Evolutionary conservation across 495 filamentous ascomycete species (phyloP), one percentile per base, ranked within the genome.

Genomic region (Niebla homalea): DNA sequence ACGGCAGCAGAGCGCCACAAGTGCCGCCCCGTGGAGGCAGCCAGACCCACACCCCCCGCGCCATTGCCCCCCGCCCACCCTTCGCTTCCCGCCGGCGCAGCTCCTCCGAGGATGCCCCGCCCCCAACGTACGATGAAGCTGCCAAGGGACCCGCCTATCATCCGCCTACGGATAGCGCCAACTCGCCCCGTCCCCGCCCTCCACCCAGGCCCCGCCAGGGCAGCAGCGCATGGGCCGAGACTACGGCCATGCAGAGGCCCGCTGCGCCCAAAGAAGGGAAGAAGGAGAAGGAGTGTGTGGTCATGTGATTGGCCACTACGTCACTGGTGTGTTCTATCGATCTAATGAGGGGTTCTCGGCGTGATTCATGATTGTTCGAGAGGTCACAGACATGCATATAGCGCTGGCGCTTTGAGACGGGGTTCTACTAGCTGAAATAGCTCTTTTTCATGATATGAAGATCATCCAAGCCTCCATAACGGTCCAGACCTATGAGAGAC

Each of bases 91-190:
- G 62, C 41, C 39, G 53, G 40, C 58, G 65, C 20, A 49, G 56
- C 65, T 26, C 60, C 63, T 73, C 67, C 5, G 70, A 77, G 3
- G 76, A 81, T 43, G 78, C 74, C 1, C 80, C 84, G 3, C 87
- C 85, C 11, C 87, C 87, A 5, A 80, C 77, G 14, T 94, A 94
- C 60, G 87, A 92, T 65, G 83, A 89, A 68, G 83, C 84, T 7
- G 75, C 84, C 0, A 76, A 71, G 26, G 71, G 73, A 43, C 73
- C 70, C 6, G 72, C 74, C 5, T 89, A 87, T 54, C 66, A 78
- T 11, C 80, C 82, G 4, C 80, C 83, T 0, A 19, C 20, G 1
- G 16, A 48, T 48, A 12, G 29, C 29, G 60, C 65, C 19, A 70
- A 75, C 16, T 32, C 29, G 2, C 75, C 78, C 51, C 77, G 84